A percentile compares a stretch with the other conserved stretches of the same genome.
Conservation (phyloP, 2,329 filamentous ascomycete species). For the Phialocephala subalpina region DNA sequence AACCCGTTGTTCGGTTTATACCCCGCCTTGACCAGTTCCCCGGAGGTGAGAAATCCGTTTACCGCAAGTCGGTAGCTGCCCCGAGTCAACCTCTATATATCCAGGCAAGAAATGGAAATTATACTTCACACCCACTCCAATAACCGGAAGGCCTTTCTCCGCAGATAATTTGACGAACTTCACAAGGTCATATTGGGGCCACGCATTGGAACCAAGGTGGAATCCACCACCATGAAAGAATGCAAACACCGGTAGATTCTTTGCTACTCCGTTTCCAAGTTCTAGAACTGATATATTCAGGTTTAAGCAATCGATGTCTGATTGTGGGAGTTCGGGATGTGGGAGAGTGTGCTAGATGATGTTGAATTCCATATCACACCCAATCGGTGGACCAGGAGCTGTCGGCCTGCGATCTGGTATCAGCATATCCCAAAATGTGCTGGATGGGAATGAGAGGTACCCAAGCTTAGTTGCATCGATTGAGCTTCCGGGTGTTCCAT, state of each 20-base stretch:
- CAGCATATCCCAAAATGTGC: no score
- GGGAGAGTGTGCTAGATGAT: slow-evolving; percentile 12
- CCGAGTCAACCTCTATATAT: background rate
- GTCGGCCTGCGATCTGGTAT: background rate
- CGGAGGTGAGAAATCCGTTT: slow-evolving; percentile 10
- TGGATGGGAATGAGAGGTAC: background rate
- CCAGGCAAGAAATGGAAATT: background rate
- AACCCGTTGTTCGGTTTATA: slow-evolving; percentile 15
- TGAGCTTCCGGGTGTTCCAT: no score
- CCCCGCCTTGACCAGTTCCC: background rate
- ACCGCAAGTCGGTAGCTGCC: slow-evolving; percentile 13
- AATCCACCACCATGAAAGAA: slow-evolving; percentile 10
- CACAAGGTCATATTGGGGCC: slow-evolving; percentile 12
- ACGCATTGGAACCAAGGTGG: slow-evolving; percentile 4
- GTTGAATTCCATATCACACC: slow-evolving; percentile 1
- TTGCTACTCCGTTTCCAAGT: background rate
- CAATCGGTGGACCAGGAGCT: background rate
- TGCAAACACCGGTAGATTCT: slow-evolving; percentile 5
- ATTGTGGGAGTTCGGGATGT: background rate
- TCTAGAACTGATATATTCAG: background rate
- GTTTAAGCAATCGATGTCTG: slow-evolving; percentile 1
- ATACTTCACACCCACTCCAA: slow-evolving; percentile 9
- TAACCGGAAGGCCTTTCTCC: background rate
- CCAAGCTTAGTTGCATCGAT: slow-evolving; percentile 7
- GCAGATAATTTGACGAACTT: slow-evolving; percentile 4